Evolutionary conservation across 306 rosid species (phyloP), one percentile per base, ranked within the genome.

Genomic region (Leucaena leucocephala): DNA sequence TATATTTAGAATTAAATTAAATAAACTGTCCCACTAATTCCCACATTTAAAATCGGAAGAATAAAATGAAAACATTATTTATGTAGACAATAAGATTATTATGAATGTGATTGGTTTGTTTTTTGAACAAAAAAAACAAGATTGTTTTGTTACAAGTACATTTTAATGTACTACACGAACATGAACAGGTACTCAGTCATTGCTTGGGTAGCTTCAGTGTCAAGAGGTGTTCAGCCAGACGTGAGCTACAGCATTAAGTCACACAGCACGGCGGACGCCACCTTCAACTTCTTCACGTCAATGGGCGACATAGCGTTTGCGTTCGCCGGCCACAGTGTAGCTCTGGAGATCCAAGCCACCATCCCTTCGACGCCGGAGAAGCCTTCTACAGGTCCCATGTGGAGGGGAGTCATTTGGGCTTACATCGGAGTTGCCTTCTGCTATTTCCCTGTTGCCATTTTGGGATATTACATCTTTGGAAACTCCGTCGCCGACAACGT

Each of bases 241-340:
- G 91, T 92, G 61, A 85, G 80, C 50, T 90, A 94, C 45, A 39
- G 90, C 39, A 82, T 43, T 39, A 77, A 43, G 4, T 85, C 88
- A 84, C 0, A n/a, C 54, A 78, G 68, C 50, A 4, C 48, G 5
- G 7, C 86, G 0, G 96, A 84, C 8, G 76, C 49, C 0, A 57
- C 76, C 2, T 82, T 94, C 59, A 78, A 87, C 84, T 89, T 94
- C 92, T 80, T 94, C 44, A n/a, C 52, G 5, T 92, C 90, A 0
- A 34, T 94, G 85, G 98, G 97, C 9, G 97, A 94, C 3, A 77
- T 94, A 27, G 94, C 97, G 10, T 94, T 94, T 68, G 89, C 98
- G 3, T 92, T 90, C 48, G 98, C 98, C 8, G 98, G 98, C 2
- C 98, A 94, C 84, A 94, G 86, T 27, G 94, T 94, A 45, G 98